Evolutionary conservation across 2,329 filamentous ascomycete genomes (phyloP).

Genomic region (Falciphora oryzae): DNA sequence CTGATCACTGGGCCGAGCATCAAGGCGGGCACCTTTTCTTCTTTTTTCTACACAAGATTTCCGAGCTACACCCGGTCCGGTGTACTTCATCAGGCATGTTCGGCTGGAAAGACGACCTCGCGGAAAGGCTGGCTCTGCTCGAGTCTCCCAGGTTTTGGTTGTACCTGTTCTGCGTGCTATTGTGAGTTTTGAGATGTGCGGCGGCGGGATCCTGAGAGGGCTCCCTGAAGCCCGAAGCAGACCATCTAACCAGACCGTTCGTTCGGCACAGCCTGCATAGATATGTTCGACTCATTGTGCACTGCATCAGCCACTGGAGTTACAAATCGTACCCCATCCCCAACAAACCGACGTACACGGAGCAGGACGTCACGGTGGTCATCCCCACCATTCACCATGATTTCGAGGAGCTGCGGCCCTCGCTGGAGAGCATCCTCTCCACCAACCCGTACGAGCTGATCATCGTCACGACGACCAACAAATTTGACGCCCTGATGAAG

Average conservation of each 20-base stretch:
- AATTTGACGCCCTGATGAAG: constrained; percentile 60
- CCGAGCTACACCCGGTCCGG: neutral
- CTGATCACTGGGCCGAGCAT: neutral
- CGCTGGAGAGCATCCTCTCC: constrained; percentile 69
- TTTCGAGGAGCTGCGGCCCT: constrained; percentile 76
- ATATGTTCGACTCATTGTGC: constrained; percentile 79
- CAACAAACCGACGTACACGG: constrained; percentile 70
- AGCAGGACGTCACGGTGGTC: constrained; percentile 85
- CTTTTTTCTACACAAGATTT: too few species aligned
- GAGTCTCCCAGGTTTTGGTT: constrained; percentile 43
- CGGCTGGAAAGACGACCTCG: neutral
- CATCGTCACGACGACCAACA: constrained; percentile 80
- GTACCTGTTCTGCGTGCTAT: constrained; percentile 34
- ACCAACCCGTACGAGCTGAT: constrained; percentile 69
- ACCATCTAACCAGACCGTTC: neutral
- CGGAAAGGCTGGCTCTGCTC: constrained; percentile 26
- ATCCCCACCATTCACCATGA: constrained; percentile 87
- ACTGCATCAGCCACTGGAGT: constrained; percentile 77
- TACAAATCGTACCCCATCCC: constrained; percentile 83
- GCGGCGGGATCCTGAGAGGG: neutral
- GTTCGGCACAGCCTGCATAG: constrained; percentile 64
- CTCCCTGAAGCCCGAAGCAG: neutral
- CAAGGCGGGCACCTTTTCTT: too few species aligned
- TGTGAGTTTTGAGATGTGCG: constrained; percentile 27
- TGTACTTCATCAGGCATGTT: neutral